Conservation (phyloP, 2,329 filamentous ascomycete species). For the Aquanectria penicillioides region DNA sequence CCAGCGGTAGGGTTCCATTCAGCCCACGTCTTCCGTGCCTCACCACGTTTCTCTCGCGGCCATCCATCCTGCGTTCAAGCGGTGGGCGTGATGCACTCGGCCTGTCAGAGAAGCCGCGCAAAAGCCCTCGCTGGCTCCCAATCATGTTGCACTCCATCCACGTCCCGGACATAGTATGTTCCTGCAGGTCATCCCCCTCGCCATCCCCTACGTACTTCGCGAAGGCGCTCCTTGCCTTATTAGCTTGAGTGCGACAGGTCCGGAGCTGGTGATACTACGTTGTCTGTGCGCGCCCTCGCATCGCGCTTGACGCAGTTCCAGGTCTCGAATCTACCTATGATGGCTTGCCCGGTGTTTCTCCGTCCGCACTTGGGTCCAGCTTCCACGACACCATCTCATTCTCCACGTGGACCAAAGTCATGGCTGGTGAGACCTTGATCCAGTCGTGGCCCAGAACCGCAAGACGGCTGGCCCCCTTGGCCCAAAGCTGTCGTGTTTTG, state of each 20-base stretch:
- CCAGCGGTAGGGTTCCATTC: slow-evolving; percentile 7
- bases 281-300: slow-evolving; percentile 7
- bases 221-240: background rate
- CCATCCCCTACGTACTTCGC: slow-evolving; percentile 3
- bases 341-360: slow-evolving; percentile 6
- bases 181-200: slow-evolving; percentile 11
- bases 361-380: slow-evolving; percentile 12
- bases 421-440: slow-evolving; percentile 27
- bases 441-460: slow-evolving; percentile 22
- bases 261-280: background rate
- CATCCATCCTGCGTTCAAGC: slow-evolving; percentile 12
- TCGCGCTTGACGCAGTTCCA: background rate
- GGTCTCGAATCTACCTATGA: slow-evolving; percentile 28
- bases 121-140: background rate
- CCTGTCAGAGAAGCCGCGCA: slow-evolving; percentile 1
- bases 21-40: slow-evolving; percentile 7
- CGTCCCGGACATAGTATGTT: background rate
- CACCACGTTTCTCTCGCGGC: slow-evolving; percentile 6
- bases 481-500: slow-evolving; percentile 3
- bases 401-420: slow-evolving; percentile 38
- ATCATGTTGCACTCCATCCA: slow-evolving; percentile 14
- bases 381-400: slow-evolving; percentile 19
- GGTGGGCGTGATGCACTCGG: slow-evolving; percentile 10
- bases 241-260: too few species aligned
- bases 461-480: slow-evolving; percentile 13